Evolutionary conservation across 2,329 filamentous ascomycete genomes (phyloP).

Genomic region (Hymenoscyphus albidus): DNA sequence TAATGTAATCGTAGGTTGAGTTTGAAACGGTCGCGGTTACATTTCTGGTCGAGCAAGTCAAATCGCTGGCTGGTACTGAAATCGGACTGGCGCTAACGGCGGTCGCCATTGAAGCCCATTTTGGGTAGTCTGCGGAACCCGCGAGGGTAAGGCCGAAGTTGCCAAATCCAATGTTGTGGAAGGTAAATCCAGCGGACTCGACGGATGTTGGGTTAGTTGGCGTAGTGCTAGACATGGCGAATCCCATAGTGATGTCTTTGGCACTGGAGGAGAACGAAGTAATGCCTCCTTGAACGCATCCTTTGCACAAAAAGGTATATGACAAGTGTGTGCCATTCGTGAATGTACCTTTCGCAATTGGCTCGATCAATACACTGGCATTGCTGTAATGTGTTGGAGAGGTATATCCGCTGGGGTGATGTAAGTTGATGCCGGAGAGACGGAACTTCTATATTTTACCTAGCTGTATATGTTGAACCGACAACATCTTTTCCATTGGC

Average conservation of each 20-base stretch:
- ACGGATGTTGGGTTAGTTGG: constrained; percentile 14
- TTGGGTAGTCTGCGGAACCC: constrained; percentile 14
- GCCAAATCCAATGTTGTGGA: constrained; percentile 16
- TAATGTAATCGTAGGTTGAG: constrained; percentile 56
- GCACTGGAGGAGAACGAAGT: constrained; percentile 30
- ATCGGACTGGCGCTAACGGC: constrained; percentile 12
- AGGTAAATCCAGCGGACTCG: constrained; percentile 13
- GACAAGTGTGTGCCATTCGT: constrained; percentile 50
- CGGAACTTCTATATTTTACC: constrained; percentile 32
- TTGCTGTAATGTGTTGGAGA: constrained; percentile 41
- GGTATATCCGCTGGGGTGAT: constrained; percentile 40
- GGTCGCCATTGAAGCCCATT: constrained; percentile 18
- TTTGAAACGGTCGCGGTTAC: constrained; percentile 23
- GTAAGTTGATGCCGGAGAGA: neutral
- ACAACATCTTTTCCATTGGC: constrained; percentile 43
- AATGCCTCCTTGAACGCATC: constrained; percentile 38
- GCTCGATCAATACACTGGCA: constrained; percentile 41
- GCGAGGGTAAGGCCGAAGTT: constrained; percentile 14
- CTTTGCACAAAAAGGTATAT: constrained; percentile 51
- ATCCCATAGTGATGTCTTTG: constrained; percentile 14
- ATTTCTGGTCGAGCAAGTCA: constrained; percentile 15
- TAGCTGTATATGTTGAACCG: constrained; percentile 38
- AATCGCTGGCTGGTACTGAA: constrained; percentile 6
- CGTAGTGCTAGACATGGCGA: constrained; percentile 14
- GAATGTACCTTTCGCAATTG: constrained; percentile 48